Base-by-base conservation (phyloP, 441 rosid species). In the Erodium trifolium region DNA sequence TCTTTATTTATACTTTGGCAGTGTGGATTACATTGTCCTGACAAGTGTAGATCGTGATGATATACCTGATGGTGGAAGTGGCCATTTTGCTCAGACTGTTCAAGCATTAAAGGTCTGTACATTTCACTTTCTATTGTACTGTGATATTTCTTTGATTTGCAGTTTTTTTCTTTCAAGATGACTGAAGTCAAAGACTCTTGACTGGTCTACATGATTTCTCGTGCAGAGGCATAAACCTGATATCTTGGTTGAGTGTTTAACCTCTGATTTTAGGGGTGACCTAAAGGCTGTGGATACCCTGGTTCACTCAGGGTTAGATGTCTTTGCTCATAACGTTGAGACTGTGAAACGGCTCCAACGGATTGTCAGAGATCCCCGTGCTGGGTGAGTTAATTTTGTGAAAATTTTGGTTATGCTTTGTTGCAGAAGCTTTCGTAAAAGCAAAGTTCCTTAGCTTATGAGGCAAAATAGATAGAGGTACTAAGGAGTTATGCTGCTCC, bases 41-140 rank as follows among this genome's bases (percentile, higher is more conserved):
- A 94, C 99, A 7, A 94, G 99, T 66, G 99, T 94, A 17, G 99
- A 94, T 77, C 96, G 99, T 72, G 97, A 94, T 63, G 99, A 94
- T 86, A 70, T 94, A 63, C 97, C 94, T 71, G 98, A 94, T 82
- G 98, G 99, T n/a, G 98, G 99, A 74, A 94, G 99, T 77, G 92
- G 89, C 63, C 99, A 94, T 85, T 94, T 92, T 92, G 91, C 92
- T 18, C 81, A 75, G 85, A 94, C 99, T 69, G 99, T 92, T 35
- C 75, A 82, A 76, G 96, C 93, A 43, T 87, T 90, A 87, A 94
- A 94, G 93, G 99, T 94, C 3, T 59, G 73, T 73, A 62, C 71
- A 19, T 17, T 23, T 67, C 59, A 45, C 10, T 57, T 47, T 63
- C 53, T 3, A n/a, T 71, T 0, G 23, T 41, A 19, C 37, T 51